Evolutionary conservation across 805 yeast species (phyloP), one percentile per base, ranked within the genome.

Genomic region (Candida saitoana): DNA sequence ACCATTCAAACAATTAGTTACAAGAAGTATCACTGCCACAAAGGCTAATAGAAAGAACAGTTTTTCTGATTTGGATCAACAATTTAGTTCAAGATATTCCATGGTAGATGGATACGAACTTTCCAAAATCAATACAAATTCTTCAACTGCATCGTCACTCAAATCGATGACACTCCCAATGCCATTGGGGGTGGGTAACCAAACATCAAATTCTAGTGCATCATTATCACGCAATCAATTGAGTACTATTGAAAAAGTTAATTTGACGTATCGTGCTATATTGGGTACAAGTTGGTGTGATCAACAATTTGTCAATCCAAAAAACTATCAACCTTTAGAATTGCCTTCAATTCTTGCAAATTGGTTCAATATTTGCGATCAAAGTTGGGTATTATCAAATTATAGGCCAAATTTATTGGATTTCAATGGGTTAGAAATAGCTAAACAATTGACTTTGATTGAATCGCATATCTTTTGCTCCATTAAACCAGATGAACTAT

Each of bases 391-490:
- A 18, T 65, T 77, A 42, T 63, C 76, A 6, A 76, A 74, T 46
- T 76, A 74, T 49, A 71, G 80, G 44, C 70, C 77, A 14, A 70
- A 75, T 36, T 59, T 79, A 33, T 55, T 78, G 30, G 80, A 82
- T 46, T 69, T 80, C 50, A 84, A 83, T 56, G 82, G 88, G 0
- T 65, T 84, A 50, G 93, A 85, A 51, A 66, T 84, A 18, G 90
- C 93, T 2, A 85, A 84, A 54, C 93, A 85, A 49, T 63, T 86
- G 36, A 84, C 93, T 0, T 62, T 84, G 15, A 76, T 86, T 46
- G 95, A 86, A 56, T 78, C 85, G 2, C 72, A 71, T 33, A 71
- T 86, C 37, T 85, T 81, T 59, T 69, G 86, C 46, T 62, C 76
- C 1, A 78, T 86, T 41, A 74, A 73, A 51, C 77, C 84, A 2